phyloP scores from a whole-genome alignment of 2,329 filamentous ascomycete genomes.

The Phaeophleospora eucalypticola region DNA sequence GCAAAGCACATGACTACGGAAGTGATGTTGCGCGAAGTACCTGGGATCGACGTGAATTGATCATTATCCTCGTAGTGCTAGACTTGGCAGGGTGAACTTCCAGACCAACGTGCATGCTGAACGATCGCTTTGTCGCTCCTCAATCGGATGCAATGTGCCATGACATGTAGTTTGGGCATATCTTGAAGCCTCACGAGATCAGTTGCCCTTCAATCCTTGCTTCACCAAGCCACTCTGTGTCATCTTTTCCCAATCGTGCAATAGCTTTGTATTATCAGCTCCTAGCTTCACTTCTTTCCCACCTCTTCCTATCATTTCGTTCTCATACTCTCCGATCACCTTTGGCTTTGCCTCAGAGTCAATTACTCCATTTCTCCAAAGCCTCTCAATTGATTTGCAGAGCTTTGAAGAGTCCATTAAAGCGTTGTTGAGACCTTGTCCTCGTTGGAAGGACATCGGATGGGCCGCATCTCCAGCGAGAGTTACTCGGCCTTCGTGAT shows the following conservation, averaged over 20 bases:
- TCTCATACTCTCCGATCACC: constrained; percentile 3
- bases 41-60: no score
- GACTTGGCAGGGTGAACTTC: no score
- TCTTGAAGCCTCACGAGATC: no score
- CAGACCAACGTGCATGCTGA: no score
- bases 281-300: constrained; percentile 11
- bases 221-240: constrained; percentile 2
- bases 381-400: not conserved
- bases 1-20: no score
- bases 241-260: constrained; percentile 2
- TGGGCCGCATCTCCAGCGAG: constrained; percentile 39
- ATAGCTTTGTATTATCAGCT: constrained; percentile 4
- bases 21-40: no score
- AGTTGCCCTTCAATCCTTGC: constrained; percentile 4
- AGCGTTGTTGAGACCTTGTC: constrained; percentile 43
- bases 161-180: no score
- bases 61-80: no score
- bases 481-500: constrained; percentile 24
- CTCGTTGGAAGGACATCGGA: constrained; percentile 43
- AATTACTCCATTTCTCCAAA: not conserved
- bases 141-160: no score
- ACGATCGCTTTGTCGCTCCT: no score
- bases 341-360: no score
- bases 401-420: constrained; percentile 34
- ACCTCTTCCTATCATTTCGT: constrained; percentile 11